Evolutionary conservation across 2,329 filamentous ascomycete species (phyloP).

Genomic region (Scedosporium boydii): DNA sequence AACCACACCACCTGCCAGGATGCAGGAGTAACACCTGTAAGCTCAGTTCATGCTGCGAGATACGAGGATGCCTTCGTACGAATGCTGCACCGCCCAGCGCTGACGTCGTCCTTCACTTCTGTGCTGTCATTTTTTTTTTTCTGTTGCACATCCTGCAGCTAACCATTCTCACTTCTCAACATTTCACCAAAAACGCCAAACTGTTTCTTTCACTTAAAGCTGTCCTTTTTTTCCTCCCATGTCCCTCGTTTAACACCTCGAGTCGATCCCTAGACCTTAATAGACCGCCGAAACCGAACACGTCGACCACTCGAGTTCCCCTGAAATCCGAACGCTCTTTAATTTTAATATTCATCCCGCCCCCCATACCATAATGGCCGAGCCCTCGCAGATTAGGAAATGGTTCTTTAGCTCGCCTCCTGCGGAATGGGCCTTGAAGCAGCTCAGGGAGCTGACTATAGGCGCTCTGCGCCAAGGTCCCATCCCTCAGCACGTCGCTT

Average conservation of each 20-base stretch:
- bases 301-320: not conserved
- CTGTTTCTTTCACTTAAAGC: not conserved
- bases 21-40: not conserved
- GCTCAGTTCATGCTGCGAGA: not conserved
- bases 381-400: constrained; percentile 39
- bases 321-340: not conserved
- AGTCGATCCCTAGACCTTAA: not conserved
- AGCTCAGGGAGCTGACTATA: constrained; percentile 75
- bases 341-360: not conserved
- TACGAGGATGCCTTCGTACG: not conserved
- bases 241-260: not conserved
- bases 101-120: not conserved
- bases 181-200: not conserved
- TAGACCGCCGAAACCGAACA: not conserved
- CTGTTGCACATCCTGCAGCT: not conserved
- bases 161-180: not conserved
- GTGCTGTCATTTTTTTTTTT: not conserved
- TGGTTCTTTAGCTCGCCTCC: constrained; percentile 86
- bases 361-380: constrained; percentile 33
- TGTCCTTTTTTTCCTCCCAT: not conserved
- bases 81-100: not conserved
- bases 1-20: not conserved
- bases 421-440: constrained; percentile 76
- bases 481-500: constrained; percentile 92
- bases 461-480: constrained; percentile 83